Percentiles rank a stretch among this genome's conserved stretches.
Conservation (phyloP, 805 yeast genomes). For the Zygotorulaspora danielsina region DNA sequence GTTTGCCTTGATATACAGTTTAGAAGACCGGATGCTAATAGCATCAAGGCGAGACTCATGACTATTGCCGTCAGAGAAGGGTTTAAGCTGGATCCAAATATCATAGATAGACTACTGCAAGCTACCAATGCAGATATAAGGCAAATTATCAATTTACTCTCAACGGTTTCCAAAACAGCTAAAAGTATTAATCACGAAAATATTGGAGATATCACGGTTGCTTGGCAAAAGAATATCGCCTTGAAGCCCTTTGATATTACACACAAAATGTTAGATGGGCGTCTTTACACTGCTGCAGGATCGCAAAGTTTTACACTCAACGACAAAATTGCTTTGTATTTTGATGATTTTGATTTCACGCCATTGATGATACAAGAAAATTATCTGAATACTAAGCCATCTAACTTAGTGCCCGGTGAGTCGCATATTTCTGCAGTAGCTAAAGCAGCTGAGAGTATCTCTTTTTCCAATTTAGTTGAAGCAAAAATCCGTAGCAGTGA, state of each 20-base stretch:
- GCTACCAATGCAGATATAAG: slow-evolving; percentile 89
- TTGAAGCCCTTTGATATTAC: slow-evolving; percentile 90
- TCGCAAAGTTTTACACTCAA: slow-evolving; percentile 54
- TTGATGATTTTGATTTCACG: slow-evolving; percentile 90
- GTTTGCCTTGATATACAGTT: slow-evolving; percentile 76
- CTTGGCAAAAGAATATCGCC: slow-evolving; percentile 88
- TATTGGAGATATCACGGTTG: slow-evolving; percentile 53
- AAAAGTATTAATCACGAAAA: slow-evolving; percentile 54
- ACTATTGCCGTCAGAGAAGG: slow-evolving; percentile 86
- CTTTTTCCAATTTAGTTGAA: slow-evolving; percentile 81
- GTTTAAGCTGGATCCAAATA: slow-evolving; percentile 70
- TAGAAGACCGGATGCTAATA: slow-evolving; percentile 80
- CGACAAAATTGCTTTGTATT: slow-evolving; percentile 83
- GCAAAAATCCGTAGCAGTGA: slow-evolving; percentile 80
- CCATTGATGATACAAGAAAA: slow-evolving; percentile 97
- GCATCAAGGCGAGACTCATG: slow-evolving; percentile 78
- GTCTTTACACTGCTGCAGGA: slow-evolving; percentile 46
- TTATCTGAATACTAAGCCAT: slow-evolving; percentile 65
- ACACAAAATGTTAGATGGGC: slow-evolving; percentile 58
- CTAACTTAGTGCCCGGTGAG: slow-evolving; percentile 39
- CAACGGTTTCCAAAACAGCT: slow-evolving; percentile 76
- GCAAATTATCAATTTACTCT: slow-evolving; percentile 84
- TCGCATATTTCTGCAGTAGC: slow-evolving; percentile 61
- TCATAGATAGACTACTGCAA: slow-evolving; percentile 77
- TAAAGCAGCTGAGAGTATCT: slow-evolving; percentile 79